A percentile compares a stretch with the other conserved stretches of the same genome.
Evolutionary conservation across 805 yeast genomes (phyloP).

Genomic region (Kregervanrija delftensis): DNA sequence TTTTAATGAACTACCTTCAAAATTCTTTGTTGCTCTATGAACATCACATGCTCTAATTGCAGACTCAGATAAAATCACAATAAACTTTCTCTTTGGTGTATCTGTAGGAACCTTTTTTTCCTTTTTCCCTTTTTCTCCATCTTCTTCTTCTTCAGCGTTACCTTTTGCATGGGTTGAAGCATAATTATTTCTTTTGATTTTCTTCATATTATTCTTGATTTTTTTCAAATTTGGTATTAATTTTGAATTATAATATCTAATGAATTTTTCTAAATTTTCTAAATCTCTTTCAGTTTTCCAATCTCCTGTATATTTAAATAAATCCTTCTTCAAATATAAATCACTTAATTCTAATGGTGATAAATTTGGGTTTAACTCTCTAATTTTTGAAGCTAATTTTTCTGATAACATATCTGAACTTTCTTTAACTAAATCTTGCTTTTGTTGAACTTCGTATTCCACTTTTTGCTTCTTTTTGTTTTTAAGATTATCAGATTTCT

Average conservation of each 20-base stretch:
- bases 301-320: slow-evolving; percentile 56
- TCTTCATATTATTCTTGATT: slow-evolving; percentile 20
- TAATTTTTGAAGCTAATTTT: slow-evolving; percentile 52
- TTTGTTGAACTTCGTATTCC: slow-evolving; percentile 56
- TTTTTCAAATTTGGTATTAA: slow-evolving; percentile 32
- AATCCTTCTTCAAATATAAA: slow-evolving; percentile 43
- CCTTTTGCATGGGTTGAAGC: background rate
- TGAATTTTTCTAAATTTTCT: slow-evolving; percentile 48
- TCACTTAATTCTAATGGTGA: slow-evolving; percentile 74
- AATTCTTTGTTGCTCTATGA: slow-evolving; percentile 50
- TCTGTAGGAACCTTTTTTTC: slow-evolving; percentile 11
- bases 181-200: slow-evolving; percentile 14
- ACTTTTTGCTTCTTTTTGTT: slow-evolving; percentile 61
- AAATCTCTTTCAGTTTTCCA: slow-evolving; percentile 47
- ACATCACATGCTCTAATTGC: slow-evolving; percentile 86
- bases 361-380: slow-evolving; percentile 54
- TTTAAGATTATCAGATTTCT: slow-evolving; percentile 30
- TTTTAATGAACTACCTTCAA: slow-evolving; percentile 49
- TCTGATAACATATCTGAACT: slow-evolving; percentile 62
- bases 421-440: slow-evolving; percentile 45
- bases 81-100: slow-evolving; percentile 32
- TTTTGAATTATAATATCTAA: slow-evolving; percentile 42
- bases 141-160: background rate
- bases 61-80: slow-evolving; percentile 59
- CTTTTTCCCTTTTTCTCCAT: slow-evolving; percentile 20